phyloP scores from a whole-genome alignment of 2,329 filamentous ascomycete species.

The Penicillium janthinellum region DNA sequence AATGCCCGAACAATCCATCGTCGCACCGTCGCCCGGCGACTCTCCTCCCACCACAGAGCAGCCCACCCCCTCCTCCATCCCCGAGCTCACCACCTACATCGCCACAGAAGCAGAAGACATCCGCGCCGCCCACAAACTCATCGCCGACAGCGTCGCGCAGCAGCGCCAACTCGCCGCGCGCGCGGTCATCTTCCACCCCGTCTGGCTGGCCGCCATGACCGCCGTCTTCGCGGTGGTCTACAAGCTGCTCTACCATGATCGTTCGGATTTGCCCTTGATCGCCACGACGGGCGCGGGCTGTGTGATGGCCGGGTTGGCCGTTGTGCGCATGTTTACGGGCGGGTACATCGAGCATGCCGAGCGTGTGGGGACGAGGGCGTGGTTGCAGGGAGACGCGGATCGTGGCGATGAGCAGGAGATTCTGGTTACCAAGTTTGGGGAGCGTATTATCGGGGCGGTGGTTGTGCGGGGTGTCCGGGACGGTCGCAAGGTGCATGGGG shows the following conservation, averaged over 20 bases:
- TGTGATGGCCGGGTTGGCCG: constrained; percentile 1
- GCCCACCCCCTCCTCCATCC: not conserved
- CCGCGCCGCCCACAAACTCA: not conserved
- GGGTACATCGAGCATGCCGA: constrained; percentile 1
- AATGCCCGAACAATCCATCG: not conserved
- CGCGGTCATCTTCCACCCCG: not conserved
- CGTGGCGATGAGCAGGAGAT: not conserved
- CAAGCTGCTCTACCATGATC: not conserved
- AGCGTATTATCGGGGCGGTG: not conserved
- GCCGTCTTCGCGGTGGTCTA: not conserved
- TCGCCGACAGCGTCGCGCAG: constrained; percentile 1
- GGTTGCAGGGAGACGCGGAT: not conserved
- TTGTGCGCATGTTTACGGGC: constrained; percentile 1
- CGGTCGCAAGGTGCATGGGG: constrained; percentile 1
- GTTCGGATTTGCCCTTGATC: not conserved
- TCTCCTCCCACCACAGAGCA: not conserved
- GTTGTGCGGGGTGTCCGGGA: not conserved
- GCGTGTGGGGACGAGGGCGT: not conserved
- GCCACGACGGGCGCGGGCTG: constrained; percentile 1
- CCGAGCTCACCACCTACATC: constrained; percentile 1
- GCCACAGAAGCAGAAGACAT: not conserved
- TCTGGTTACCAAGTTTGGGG: constrained; percentile 2
- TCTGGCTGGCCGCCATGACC: not conserved
- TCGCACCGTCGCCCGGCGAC: not conserved
- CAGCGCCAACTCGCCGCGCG: constrained; percentile 2